Evolutionary conservation across 23 red algal genomes (phyloP), one percentile per base, ranked within the genome.

Genomic region (Gracilaria caudata): DNA sequence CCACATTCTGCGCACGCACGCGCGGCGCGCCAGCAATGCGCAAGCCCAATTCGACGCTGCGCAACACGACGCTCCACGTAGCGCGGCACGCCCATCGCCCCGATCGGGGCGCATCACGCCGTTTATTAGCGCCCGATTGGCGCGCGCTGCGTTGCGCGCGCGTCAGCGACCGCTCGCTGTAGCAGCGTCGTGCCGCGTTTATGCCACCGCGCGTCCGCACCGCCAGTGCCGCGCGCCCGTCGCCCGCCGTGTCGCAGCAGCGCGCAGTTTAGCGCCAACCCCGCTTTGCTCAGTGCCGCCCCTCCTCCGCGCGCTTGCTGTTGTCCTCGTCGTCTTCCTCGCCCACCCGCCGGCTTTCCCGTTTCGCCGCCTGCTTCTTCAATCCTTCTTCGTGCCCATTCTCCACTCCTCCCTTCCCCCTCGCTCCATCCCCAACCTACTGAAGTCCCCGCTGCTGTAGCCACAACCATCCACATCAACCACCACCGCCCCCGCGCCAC

Each of bases 191-290:
- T 12, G 16, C 16, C 54, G 16, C 17, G 16, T 57, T 57, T 57
- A 57, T 57, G 54, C 17, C 54, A 21, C 58, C 12, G 29, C 61
- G 61, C 30, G 61, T 66, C 30, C 61, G 30, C 61, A 25, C 30
- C 61, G 8, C 30, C 29, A 36, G 30, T 66, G 61, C 29, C 61
- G 61, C 61, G 61, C 61, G 61, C 29, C 30, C 26, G 29, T 17
- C 61, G 61, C 61, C 21, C 57, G 57, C 57, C 57, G 57, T 60
- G 57, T 60, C 57, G 57, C 25, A 60, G 57, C 57, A 17, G 43
- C 14, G 49, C 49, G 12, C 49, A 16, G 7, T 53, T 53, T 53
- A 53, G 49, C 49, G 49, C 49, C n/a, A n/a, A n/a, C n/a, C n/a
- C n/a, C n/a, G n/a, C n/a, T n/a, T n/a, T n/a, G n/a, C n/a, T n/a